Evolutionary conservation across 257 asterid genomes (phyloP).

Genomic region (Nicotiana undulata): DNA sequence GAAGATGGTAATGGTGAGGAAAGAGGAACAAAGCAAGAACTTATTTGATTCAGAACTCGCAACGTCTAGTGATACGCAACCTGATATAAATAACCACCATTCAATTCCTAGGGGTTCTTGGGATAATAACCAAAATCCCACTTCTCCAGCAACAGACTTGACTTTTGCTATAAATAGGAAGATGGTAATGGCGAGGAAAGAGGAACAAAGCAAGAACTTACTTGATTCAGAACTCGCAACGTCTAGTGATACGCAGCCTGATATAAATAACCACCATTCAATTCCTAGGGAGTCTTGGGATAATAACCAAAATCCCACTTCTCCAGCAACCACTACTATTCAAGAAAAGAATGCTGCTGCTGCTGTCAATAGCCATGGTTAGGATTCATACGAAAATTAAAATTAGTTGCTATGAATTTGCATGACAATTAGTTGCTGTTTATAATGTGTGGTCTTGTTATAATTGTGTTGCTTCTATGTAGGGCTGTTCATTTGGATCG

Average conservation of each 20-base stretch:
- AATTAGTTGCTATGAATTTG: no score
- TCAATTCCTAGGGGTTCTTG: slow-evolving; percentile 37
- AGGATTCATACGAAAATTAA: no score
- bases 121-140: slow-evolving; percentile 22
- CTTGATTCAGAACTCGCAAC: not conserved
- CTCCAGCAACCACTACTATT: not conserved
- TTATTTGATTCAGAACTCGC: not conserved
- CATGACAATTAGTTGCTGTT: no score
- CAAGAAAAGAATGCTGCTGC: no score
- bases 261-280: slow-evolving; percentile 30
- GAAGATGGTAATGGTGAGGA: slow-evolving; percentile 4
- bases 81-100: slow-evolving; percentile 35
- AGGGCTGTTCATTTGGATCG: no score
- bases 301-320: slow-evolving; percentile 12
- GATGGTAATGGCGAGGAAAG: not conserved
- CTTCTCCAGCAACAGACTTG: not conserved
- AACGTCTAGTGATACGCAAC: not conserved
- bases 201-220: not conserved
- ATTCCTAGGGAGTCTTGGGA: slow-evolving; percentile 45
- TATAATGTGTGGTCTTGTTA: no score
- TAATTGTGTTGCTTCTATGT: no score
- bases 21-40: not conserved
- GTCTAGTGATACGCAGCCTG: slow-evolving; percentile 4
- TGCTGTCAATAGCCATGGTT: no score
- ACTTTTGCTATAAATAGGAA: slow-evolving; percentile 10